A percentile compares a stretch with the other conserved stretches of the same genome.
Evolutionary conservation across 371 early-diverging fungal genomes (phyloP).

Genomic region (Coemansia sp.): DNA sequence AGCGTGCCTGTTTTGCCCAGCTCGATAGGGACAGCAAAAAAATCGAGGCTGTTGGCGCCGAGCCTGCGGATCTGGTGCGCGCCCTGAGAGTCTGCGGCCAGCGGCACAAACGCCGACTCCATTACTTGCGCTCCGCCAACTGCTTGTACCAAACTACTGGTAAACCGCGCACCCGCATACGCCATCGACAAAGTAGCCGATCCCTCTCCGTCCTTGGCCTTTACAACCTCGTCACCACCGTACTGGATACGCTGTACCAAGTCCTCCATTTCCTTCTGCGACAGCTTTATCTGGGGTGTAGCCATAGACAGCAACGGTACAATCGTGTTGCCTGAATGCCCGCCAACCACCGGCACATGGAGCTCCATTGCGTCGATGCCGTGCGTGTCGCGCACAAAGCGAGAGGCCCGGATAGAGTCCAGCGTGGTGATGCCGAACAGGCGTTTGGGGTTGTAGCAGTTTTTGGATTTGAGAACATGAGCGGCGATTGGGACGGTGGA

Average conservation of each 20-base stretch:
- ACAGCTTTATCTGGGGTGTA: slow-evolving; percentile 67
- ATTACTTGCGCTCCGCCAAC: slow-evolving; percentile 63
- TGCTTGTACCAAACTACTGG: slow-evolving; percentile 83
- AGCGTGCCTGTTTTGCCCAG: slow-evolving; percentile 86
- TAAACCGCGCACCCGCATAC: slow-evolving; percentile 92
- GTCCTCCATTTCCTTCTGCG: slow-evolving; percentile 82
- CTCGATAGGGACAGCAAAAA: slow-evolving; percentile 93
- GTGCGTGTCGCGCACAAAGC: slow-evolving; percentile 84
- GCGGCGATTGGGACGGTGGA: slow-evolving; percentile 97
- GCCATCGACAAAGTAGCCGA: slow-evolving; percentile 98
- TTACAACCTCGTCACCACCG: slow-evolving; percentile 98
- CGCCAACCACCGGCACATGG: slow-evolving; percentile 91
- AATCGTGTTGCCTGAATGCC: slow-evolving; percentile 97
- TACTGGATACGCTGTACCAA: slow-evolving; percentile 96
- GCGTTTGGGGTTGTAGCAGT: slow-evolving; percentile 60
- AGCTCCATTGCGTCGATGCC: slow-evolving; percentile 65
- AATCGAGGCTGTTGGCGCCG: slow-evolving; percentile 51
- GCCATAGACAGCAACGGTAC: slow-evolving; percentile 82
- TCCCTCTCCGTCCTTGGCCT: slow-evolving; percentile 97
- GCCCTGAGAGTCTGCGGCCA: slow-evolving; percentile 57
- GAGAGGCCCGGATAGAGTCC: slow-evolving; percentile 94
- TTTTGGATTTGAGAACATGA: slow-evolving; percentile 88
- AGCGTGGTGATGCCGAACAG: slow-evolving; percentile 96
- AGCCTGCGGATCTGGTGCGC: slow-evolving; percentile 39
- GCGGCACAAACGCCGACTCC: slow-evolving; percentile 76